A percentile compares a stretch with the other conserved stretches of the same genome.
Conservation (phyloP, 208 protist species). For the Herpetomonas muscarum region DNA sequence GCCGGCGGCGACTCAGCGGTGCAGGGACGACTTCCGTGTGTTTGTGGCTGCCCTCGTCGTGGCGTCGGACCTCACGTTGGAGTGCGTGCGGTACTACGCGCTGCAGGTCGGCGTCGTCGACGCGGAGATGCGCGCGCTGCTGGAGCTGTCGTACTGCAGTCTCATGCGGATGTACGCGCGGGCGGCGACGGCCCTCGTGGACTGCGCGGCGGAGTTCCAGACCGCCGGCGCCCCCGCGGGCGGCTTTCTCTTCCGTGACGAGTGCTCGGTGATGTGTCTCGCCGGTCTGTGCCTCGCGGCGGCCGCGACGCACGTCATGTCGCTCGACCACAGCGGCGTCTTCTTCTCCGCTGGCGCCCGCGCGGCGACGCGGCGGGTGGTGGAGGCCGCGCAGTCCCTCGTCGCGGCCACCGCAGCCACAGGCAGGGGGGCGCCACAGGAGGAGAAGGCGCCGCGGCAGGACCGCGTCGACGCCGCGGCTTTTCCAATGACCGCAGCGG, state of each 20-base stretch:
- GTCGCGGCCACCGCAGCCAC: not conserved
- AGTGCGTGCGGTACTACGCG: constrained; percentile 26
- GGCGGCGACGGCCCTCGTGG: not conserved
- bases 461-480: not conserved
- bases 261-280: constrained; percentile 4
- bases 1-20: not conserved
- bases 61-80: constrained; percentile 15
- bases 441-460: no score
- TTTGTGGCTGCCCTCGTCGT: constrained; percentile 3
- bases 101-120: constrained; percentile 38
- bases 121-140: constrained; percentile 27
- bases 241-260: not conserved
- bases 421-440: no score
- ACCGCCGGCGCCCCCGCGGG: not conserved
- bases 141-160: constrained; percentile 20
- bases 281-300: constrained; percentile 6
- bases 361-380: not conserved
- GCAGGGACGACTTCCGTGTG: constrained; percentile 1
- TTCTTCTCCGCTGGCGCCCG: constrained; percentile 3
- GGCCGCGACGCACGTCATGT: not conserved
- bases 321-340: constrained; percentile 7
- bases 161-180: constrained; percentile 21
- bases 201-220: not conserved
- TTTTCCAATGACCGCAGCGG: constrained; percentile 16
- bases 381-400: constrained; percentile 4